Conservation (phyloP, 2,329 filamentous ascomycete species). For the Aspergillus udagawae region DNA sequence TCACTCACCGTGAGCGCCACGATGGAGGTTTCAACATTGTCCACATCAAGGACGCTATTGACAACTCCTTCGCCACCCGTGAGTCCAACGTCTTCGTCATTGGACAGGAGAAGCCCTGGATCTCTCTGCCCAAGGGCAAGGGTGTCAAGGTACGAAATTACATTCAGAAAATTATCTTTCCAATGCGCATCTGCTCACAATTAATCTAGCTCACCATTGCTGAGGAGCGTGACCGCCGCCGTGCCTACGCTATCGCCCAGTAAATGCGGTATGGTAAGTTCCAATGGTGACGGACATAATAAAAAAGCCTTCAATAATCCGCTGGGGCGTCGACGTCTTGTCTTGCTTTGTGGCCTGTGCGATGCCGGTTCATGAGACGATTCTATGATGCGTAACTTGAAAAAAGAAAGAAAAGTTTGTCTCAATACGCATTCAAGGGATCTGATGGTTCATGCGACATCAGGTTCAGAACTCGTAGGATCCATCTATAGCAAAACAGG, state of each 20-base stretch:
- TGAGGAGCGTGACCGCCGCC: constrained; percentile 97
- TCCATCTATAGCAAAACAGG: constrained; percentile 29
- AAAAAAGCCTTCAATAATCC: constrained; percentile 27
- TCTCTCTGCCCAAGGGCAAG: constrained; percentile 99
- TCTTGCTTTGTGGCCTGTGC: constrained; percentile 35
- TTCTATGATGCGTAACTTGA: constrained; percentile 17
- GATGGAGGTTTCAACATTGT: constrained; percentile 99
- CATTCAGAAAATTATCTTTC: not conserved
- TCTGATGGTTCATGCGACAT: constrained; percentile 1
- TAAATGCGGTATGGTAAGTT: constrained; percentile 35
- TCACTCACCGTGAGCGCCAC: constrained; percentile 99
- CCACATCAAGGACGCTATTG: constrained; percentile 99
- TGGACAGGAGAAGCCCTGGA: constrained; percentile 97
- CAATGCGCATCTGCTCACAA: constrained; percentile 16
- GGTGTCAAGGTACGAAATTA: constrained; percentile 73
- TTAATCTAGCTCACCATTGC: constrained; percentile 75
- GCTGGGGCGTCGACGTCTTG: constrained; percentile 34
- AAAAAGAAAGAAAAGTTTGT: constrained; percentile 18
- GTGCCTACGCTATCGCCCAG: constrained; percentile 61
- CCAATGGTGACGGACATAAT: constrained; percentile 19
- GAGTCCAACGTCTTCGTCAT: constrained; percentile 99
- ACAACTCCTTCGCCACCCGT: constrained; percentile 99
- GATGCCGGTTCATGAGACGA: constrained; percentile 25
- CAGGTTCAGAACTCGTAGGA: constrained; percentile 23
- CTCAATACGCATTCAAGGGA: constrained; percentile 8